A percentile compares a stretch with the other conserved stretches of the same genome.
Evolutionary conservation across 768 basidiomycete species (phyloP).

Genomic region (Pisolithus sp.): DNA sequence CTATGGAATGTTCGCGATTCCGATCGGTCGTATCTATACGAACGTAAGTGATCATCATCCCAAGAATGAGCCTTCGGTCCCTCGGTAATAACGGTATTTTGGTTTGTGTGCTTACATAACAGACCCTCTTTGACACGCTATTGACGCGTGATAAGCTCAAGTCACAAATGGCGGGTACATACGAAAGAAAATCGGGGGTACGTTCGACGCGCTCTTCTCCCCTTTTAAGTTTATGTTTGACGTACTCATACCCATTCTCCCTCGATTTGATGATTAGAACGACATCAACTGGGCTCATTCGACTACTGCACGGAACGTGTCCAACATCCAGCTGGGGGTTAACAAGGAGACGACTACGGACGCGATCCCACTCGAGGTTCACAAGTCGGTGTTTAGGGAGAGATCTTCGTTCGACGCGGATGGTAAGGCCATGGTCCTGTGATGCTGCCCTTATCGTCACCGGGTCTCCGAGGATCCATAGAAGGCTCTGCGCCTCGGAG

Average conservation of each 20-base stretch:
- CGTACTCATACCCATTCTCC: neutral
- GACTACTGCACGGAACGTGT: neutral
- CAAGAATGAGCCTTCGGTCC: too few relatives aligned
- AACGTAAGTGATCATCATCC: slow-evolving; percentile 32
- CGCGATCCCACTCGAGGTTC: slow-evolving; percentile 1
- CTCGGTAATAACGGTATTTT: neutral
- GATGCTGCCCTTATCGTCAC: too few relatives aligned
- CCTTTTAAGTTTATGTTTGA: neutral
- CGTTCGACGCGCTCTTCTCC: neutral
- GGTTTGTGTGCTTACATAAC: neutral
- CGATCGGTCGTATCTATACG: slow-evolving; percentile 39
- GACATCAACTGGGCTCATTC: slow-evolving; percentile 1
- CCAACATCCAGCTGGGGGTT: slow-evolving; percentile 1
- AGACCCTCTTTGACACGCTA: slow-evolving; percentile 42
- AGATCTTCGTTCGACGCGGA: slow-evolving; percentile 1
- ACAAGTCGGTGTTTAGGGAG: neutral
- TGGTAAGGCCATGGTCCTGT: neutral
- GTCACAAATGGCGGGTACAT: slow-evolving; percentile 11
- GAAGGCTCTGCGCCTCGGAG: too few relatives aligned
- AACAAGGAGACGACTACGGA: neutral
- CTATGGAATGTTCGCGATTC: slow-evolving; percentile 34
- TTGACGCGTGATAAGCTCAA: slow-evolving; percentile 34
- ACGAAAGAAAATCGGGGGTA: neutral
- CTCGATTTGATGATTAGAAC: neutral
- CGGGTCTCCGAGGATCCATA: too few relatives aligned